These are phyloP conservation scores for Lumnitzera racemosa DNA, from an alignment of 345 rosid species.

Conservation along the genomic window DNA sequence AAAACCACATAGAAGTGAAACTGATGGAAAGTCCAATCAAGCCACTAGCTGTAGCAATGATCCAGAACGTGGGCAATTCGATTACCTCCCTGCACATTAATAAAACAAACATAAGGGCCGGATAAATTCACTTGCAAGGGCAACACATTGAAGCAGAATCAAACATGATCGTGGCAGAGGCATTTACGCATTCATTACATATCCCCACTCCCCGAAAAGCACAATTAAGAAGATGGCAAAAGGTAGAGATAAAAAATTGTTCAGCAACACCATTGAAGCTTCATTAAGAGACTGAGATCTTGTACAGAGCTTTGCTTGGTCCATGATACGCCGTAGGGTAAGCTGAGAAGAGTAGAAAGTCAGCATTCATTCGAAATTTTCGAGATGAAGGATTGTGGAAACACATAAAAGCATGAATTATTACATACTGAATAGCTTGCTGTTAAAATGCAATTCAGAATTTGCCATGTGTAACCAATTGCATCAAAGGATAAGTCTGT, in stretches of 20 bases:
- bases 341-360: constrained; percentile 40
- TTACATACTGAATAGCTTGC: constrained; percentile 78
- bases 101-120: background rate
- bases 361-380: constrained; percentile 1
- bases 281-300: constrained; percentile 72
- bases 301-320: constrained; percentile 77
- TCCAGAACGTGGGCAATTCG: constrained; percentile 73
- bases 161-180: too few relatives aligned
- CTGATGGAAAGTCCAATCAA: constrained; percentile 86
- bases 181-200: constrained; percentile 51
- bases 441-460: constrained; percentile 67
- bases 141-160: background rate
- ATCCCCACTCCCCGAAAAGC: constrained; percentile 65
- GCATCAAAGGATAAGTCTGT: constrained; percentile 82
- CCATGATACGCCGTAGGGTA: constrained; percentile 70
- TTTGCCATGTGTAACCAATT: constrained; percentile 77
- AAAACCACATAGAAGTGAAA: constrained; percentile 96
- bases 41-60: constrained; percentile 78
- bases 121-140: background rate
- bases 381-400: background rate
- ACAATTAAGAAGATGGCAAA: constrained; percentile 58
- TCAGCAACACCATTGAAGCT: constrained; percentile 88
- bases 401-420: background rate
- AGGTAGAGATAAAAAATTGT: constrained; percentile 78
- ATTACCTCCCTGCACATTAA: constrained; percentile 52